Percentiles rank a stretch among this genome's conserved stretches.
Conservation (phyloP, 148 eudicot species). For the Oxyria digyna region DNA sequence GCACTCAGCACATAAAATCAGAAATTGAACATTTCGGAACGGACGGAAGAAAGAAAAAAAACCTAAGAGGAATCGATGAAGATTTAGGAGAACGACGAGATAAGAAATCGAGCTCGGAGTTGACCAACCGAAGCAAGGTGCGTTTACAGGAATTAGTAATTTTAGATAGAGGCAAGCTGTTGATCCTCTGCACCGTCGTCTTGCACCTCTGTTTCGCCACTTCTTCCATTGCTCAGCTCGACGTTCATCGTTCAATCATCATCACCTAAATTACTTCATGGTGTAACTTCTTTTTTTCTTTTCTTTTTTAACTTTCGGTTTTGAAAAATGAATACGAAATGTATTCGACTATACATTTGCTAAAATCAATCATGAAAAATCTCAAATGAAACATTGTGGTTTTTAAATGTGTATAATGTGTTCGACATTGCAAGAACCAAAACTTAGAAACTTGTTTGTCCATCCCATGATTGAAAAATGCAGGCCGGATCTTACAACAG, state of each 20-base stretch:
- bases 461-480: no score
- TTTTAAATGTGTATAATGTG: no score
- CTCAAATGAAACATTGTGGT: no score
- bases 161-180: conserved; percentile 21
- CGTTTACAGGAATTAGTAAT: conserved; percentile 30
- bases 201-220: conserved; percentile 36
- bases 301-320: no score
- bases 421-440: no score
- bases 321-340: no score
- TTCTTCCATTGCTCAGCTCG: conserved; percentile 8
- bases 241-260: not conserved
- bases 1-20: not conserved
- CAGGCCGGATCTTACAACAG: not conserved
- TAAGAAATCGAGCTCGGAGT: conserved; percentile 68
- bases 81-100: conserved; percentile 25
- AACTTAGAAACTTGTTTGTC: no score
- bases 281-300: no score
- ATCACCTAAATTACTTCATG: not conserved
- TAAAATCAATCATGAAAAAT: no score
- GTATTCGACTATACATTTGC: no score
- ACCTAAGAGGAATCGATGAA: conserved; percentile 31
- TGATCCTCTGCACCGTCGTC: conserved; percentile 23
- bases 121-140: conserved; percentile 47
- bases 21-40: not conserved
- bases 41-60: not conserved